These are phyloP conservation scores for Solanum tacnaense DNA, from an alignment of 257 asterid genomes.

Conservation along the genomic window DNA sequence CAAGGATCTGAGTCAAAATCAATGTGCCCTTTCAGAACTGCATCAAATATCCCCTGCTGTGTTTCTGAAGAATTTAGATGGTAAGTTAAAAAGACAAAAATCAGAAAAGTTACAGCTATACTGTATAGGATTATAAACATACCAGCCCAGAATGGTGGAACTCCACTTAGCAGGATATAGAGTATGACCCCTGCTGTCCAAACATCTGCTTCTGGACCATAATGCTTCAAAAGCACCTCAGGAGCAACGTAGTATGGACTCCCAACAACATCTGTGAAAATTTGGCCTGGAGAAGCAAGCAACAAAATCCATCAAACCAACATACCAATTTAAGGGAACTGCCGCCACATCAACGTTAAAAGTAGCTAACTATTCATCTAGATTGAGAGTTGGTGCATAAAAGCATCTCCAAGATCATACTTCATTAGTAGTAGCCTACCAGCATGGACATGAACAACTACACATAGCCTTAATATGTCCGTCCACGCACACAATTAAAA, in stretches of 20 bases:
- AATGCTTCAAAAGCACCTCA: slow-evolving; percentile 81
- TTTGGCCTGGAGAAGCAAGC: slow-evolving; percentile 47
- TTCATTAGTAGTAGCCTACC: not conserved
- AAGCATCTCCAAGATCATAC: not conserved
- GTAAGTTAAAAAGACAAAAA: slow-evolving; percentile 2
- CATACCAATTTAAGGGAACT: not conserved
- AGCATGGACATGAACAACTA: not conserved
- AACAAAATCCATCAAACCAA: slow-evolving; percentile 2
- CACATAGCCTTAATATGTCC: not conserved
- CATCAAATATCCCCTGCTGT: slow-evolving; percentile 85
- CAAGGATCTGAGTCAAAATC: slow-evolving; percentile 83
- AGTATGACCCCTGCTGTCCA: slow-evolving; percentile 97
- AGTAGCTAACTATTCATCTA: not conserved
- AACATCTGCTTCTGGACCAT: slow-evolving; percentile 93
- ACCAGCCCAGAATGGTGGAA: slow-evolving; percentile 99
- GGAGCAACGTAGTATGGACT: slow-evolving; percentile 98
- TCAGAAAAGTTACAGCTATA: not conserved
- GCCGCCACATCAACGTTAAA: not conserved
- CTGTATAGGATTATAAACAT: slow-evolving; percentile 1
- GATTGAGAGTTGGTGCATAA: not conserved
- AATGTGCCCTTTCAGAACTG: slow-evolving; percentile 69
- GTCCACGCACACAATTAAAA: not conserved
- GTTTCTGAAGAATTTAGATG: slow-evolving; percentile 47
- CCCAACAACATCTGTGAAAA: slow-evolving; percentile 89
- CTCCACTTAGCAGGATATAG: slow-evolving; percentile 83